Base-by-base conservation (phyloP, 2,329 filamentous ascomycete species). In the Colletotrichum truncatum region DNA sequence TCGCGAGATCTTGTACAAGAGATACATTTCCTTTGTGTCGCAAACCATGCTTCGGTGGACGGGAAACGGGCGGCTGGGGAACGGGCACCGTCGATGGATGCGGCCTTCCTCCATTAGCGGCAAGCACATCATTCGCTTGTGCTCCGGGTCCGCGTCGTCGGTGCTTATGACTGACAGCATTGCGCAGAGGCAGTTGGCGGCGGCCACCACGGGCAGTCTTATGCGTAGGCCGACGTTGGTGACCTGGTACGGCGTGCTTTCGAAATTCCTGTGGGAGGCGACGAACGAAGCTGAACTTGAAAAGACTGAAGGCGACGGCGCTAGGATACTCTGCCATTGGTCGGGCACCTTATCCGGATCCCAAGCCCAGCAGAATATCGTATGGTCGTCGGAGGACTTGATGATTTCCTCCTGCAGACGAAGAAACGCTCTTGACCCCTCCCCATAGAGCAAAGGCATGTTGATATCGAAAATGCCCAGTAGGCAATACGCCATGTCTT, bases 401-500 rank as follows among this genome's bases (percentile, higher is more conserved):
- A 66, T 36, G n/a, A 66, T 53, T 10, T 59, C 62, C 14, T 61
- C 46, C 18, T 71, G 67, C 34, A 71, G 14, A 45, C 72, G 64
- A 18, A 67, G 53, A 43, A 73, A 74, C 1, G 72, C 70, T 14
- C 63, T 67, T 4, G 18, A 25, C 28, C 73, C 72, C 56, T 75
- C 73, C 16, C 73, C 71, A 26, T 75, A 75, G 1, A 70, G 59
- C 8, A 72, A 45, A 4, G 70, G 67, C 71, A 76, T 75, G 23
- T 68, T 72, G 28, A 75, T 66, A 41, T 68, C 62, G 38, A 76
- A 74, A 10, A 76, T 53, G 12, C 74, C 74, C 16, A 74, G 49
- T 16, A 75, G 41, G 26, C 70, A 72, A 48, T 75, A 75, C 1
- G 72, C 73, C 11, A 67, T 54, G 62, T 76, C 72, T 51, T 74